Evolutionary conservation across 768 basidiomycete genomes (phyloP).

Genomic region (Tylopilus sp.): DNA sequence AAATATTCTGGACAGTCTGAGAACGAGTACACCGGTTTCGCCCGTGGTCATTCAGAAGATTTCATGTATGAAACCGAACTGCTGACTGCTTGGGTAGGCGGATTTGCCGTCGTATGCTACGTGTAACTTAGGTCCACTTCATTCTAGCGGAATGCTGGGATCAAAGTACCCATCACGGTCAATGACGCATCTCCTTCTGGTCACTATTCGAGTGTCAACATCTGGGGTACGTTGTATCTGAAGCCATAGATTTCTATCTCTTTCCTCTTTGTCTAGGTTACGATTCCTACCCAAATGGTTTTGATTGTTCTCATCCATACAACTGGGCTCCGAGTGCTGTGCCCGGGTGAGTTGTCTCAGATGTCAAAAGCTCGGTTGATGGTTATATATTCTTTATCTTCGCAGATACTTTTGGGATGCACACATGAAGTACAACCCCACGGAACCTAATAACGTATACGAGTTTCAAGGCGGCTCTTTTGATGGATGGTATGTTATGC

Average conservation of each 20-base stretch:
- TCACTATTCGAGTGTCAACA: slow-evolving; percentile 43
- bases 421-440: slow-evolving; percentile 26
- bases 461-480: slow-evolving; percentile 44
- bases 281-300: slow-evolving; percentile 45
- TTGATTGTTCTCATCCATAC: slow-evolving; percentile 49
- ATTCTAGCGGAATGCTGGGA: slow-evolving; percentile 38
- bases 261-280: slow-evolving; percentile 10
- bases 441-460: slow-evolving; percentile 20
- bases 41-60: slow-evolving; percentile 38
- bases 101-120: background rate
- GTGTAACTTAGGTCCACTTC: slow-evolving; percentile 2
- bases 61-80: slow-evolving; percentile 41
- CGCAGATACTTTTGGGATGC: slow-evolving; percentile 38
- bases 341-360: slow-evolving; percentile 28
- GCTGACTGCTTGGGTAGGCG: slow-evolving; percentile 28
- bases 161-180: slow-evolving; percentile 45
- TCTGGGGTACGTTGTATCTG: slow-evolving; percentile 39
- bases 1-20: slow-evolving; percentile 37
- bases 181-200: slow-evolving; percentile 47
- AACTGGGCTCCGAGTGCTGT: slow-evolving; percentile 44
- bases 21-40: slow-evolving; percentile 45
- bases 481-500: slow-evolving; percentile 48
- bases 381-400: background rate
- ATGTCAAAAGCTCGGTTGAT: background rate
- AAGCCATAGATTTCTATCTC: background rate